Conservation (phyloP, 257 asterid species). For the Vinca minor region DNA sequence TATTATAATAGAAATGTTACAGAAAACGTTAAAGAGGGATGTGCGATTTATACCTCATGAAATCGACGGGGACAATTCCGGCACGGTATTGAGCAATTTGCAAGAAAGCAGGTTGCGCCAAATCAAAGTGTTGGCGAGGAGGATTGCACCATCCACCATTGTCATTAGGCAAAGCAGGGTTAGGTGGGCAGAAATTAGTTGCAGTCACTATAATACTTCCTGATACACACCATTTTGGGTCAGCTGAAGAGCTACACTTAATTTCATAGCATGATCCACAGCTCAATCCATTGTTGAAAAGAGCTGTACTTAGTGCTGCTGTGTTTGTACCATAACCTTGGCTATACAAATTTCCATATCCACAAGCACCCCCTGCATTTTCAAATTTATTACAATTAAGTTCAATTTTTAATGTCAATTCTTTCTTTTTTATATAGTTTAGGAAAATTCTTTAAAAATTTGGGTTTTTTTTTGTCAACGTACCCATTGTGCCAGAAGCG, state of each 20-base stretch:
- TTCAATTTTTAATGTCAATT: too few relatives aligned
- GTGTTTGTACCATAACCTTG: constrained; percentile 81
- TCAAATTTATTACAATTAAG: too few relatives aligned
- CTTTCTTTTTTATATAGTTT: too few relatives aligned
- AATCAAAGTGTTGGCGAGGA: constrained; percentile 81
- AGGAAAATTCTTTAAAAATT: background rate
- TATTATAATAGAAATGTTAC: too few relatives aligned
- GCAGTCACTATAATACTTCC: constrained; percentile 79
- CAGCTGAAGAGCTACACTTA: constrained; percentile 35
- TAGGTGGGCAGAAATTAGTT: constrained; percentile 91
- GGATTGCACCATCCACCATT: constrained; percentile 98
- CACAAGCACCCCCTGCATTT: constrained; percentile 94
- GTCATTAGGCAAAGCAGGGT: constrained; percentile 60
- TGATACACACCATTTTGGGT: constrained; percentile 44
- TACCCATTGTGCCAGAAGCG: constrained; percentile 84
- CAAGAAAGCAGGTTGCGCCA: constrained; percentile 78
- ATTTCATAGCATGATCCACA: constrained; percentile 80
- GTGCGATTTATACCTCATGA: constrained; percentile 73
- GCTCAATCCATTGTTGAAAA: constrained; percentile 76
- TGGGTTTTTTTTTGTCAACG: too few relatives aligned
- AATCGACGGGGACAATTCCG: constrained; percentile 77
- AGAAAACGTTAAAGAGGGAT: too few relatives aligned
- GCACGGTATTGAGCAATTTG: constrained; percentile 80
- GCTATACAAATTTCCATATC: constrained; percentile 80
- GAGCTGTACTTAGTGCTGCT: constrained; percentile 84